Percentiles rank a stretch among this genome's conserved stretches.
Conservation (phyloP, 2,329 filamentous ascomycete genomes). For the Cercospora sp. region DNA sequence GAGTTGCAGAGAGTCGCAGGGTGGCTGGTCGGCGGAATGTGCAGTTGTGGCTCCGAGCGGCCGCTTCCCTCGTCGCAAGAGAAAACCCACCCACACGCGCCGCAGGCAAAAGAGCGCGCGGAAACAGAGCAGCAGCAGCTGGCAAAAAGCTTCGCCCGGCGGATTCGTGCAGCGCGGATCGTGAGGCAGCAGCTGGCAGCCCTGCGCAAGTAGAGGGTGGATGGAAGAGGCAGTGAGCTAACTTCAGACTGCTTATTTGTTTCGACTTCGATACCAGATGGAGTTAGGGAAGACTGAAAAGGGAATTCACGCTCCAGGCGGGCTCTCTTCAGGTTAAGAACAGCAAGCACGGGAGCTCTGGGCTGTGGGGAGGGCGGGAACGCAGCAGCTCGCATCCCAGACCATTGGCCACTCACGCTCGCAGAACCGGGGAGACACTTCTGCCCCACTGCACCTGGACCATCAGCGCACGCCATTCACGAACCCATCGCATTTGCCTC, state of each 20-base stretch:
- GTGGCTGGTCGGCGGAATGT: slow-evolving; percentile 7
- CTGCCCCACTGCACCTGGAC: neutral
- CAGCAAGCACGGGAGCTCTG: neutral
- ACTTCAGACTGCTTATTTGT: slow-evolving; percentile 3
- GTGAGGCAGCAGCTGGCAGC: neutral
- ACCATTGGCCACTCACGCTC: neutral
- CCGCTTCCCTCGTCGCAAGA: slow-evolving; percentile 2
- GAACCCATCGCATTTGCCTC: neutral
- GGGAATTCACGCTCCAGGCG: slow-evolving; percentile 5
- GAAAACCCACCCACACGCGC: neutral
- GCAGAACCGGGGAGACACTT: slow-evolving; percentile 1
- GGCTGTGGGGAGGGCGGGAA: neutral
- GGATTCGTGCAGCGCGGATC: neutral
- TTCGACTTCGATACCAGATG: slow-evolving; percentile 5
- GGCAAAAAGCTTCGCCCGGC: neutral
- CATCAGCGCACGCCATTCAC: neutral
- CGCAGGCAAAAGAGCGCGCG: neutral
- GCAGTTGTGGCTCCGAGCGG: neutral
- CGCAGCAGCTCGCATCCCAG: neutral
- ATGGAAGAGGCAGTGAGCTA: neutral
- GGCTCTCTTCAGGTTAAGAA: slow-evolving; percentile 3
- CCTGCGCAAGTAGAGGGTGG: neutral
- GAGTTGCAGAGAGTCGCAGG: neutral
- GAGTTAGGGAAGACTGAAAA: slow-evolving; percentile 4
- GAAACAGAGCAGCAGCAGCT: neutral